Base-by-base conservation (phyloP, 371 early-diverging fungal genomes). In the Mucor lusitanicus region DNA sequence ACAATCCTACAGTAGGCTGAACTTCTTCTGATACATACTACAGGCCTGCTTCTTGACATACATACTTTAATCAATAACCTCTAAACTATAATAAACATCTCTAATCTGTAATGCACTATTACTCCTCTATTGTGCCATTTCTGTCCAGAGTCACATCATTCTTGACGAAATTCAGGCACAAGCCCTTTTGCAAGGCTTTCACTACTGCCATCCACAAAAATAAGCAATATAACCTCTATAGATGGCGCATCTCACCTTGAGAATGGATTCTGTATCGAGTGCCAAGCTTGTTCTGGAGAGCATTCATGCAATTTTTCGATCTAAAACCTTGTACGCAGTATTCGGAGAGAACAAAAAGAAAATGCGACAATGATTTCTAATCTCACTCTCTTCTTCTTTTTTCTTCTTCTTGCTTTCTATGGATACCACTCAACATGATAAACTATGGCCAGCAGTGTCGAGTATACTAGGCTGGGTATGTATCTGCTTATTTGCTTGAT, bases 391-490 rank as follows among this genome's bases (percentile, higher is more conserved):
- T 33, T 33, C 33, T 39, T 25, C 27, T 27, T 40, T 23, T 27
- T 13, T 4, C 21, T 59, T 39, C 2, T 59, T 37, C 3, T 15
- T 27, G 1, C 21, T 59, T 40, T 37, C 8, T 59, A 39, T 59
- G 59, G 35, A 59, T 40, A 40, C 8, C 39, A 6, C 2, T 23
- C 33, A 37, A 8, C 19, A 54, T 15, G 28, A 25, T n/a, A 23
- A 30, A 21, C 15, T 56, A 55, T 64, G 77, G 80, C 65, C 61
- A 6, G 35, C 65, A 46, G 37, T 77, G 30, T 81, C 81, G 13
- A 71, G 46, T 50, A 40, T 81, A 11, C 70, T 82, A 27, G 82
- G 82, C 28, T 82, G 82, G 82, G 82, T 82, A 73, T 56, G 23
- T 25, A 25, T n/a, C 12, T n/a, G 7, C 17, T 30, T 23, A 13